Evolutionary conservation across 2,329 filamentous ascomycete genomes (phyloP).

Genomic region (Penicillium vulpinum): DNA sequence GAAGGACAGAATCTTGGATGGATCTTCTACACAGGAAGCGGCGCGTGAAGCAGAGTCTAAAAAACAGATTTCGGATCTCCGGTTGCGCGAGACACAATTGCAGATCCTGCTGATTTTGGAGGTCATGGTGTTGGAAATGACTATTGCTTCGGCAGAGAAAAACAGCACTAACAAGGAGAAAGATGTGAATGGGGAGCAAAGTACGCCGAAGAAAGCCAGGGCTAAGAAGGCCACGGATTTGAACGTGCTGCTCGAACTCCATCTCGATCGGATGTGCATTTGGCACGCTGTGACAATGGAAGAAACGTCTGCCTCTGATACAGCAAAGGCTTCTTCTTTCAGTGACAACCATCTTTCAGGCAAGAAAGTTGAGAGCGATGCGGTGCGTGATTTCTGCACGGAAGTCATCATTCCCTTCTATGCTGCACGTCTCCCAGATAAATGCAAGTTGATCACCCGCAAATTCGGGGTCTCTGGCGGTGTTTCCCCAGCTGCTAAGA

Average conservation of each 20-base stretch:
- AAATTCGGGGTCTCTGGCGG: slow-evolving; percentile 49
- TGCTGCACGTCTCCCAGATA: slow-evolving; percentile 48
- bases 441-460: slow-evolving; percentile 48
- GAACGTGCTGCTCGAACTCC: slow-evolving; percentile 46
- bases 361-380: slow-evolving; percentile 44
- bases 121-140: slow-evolving; percentile 45
- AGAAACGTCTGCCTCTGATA: slow-evolving; percentile 33
- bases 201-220: slow-evolving; percentile 27
- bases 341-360: slow-evolving; percentile 30
- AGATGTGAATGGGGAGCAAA: slow-evolving; percentile 14
- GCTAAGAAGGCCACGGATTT: slow-evolving; percentile 46
- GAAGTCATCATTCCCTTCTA: slow-evolving; percentile 55
- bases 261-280: slow-evolving; percentile 52
- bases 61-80: slow-evolving; percentile 45
- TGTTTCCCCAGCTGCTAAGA: slow-evolving; percentile 38
- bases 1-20: slow-evolving; percentile 37
- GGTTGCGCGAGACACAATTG: slow-evolving; percentile 50
- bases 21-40: slow-evolving; percentile 22
- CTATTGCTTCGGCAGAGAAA: slow-evolving; percentile 18
- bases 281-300: slow-evolving; percentile 51
- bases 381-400: slow-evolving; percentile 52
- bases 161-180: slow-evolving; percentile 20
- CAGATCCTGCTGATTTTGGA: slow-evolving; percentile 53
- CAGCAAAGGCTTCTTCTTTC: slow-evolving; percentile 28
- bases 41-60: slow-evolving; percentile 42